Evolutionary conservation across 805 yeast species (phyloP).

Genomic region (Candida xiaguanensis): DNA sequence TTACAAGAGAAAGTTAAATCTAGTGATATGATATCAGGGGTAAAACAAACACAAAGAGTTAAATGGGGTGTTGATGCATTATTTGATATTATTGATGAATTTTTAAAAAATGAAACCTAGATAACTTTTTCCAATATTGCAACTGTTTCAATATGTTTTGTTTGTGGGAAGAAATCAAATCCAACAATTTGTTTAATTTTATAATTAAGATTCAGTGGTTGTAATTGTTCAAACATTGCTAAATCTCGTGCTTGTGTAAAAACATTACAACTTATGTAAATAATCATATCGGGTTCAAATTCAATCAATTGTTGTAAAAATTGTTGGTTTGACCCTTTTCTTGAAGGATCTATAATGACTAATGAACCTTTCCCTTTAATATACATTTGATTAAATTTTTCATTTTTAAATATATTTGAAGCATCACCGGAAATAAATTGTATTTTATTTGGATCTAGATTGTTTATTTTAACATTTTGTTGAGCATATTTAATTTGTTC

Average conservation of each 20-base stretch:
- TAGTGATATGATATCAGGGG: conserved; percentile 50
- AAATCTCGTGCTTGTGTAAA: conserved; percentile 45
- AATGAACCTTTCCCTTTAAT: conserved; percentile 30
- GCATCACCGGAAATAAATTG: conserved; percentile 38
- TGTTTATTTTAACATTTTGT: conserved; percentile 38
- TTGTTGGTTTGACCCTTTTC: conserved; percentile 35
- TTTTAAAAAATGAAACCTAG: conserved; percentile 42
- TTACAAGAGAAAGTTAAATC: conserved; percentile 43
- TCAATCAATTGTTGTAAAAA: conserved; percentile 35
- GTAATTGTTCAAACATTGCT: conserved; percentile 23
- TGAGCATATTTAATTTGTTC: conserved; percentile 32
- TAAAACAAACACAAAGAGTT: conserved; percentile 52
- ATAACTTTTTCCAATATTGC: conserved; percentile 39
- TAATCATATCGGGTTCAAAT: conserved; percentile 33
- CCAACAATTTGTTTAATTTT: conserved; percentile 28
- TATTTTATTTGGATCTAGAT: conserved; percentile 24
- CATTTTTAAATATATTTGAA: conserved; percentile 28
- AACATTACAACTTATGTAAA: conserved; percentile 44
- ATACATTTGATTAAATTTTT: conserved; percentile 19
- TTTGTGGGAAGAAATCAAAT: conserved; percentile 52
- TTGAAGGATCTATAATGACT: conserved; percentile 44
- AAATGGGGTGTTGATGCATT: conserved; percentile 63
- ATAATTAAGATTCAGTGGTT: conserved; percentile 13
- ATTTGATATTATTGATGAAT: conserved; percentile 43
- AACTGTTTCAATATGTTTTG: conserved; percentile 56